Conservation (phyloP, 805 yeast species). For the Hanseniaspora mollemarum region DNA sequence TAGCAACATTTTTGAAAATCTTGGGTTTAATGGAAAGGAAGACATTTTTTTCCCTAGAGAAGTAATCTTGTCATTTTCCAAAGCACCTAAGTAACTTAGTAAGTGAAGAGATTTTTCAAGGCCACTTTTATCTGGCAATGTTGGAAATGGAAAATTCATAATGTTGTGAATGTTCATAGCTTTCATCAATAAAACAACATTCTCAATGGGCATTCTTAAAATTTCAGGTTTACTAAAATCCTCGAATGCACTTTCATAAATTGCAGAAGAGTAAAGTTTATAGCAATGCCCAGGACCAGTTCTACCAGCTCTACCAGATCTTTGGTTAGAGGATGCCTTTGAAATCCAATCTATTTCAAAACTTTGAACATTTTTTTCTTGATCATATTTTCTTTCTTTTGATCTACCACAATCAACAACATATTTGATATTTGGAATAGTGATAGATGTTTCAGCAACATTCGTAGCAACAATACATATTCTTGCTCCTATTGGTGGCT, state of each 20-base stretch:
- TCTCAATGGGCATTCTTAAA: constrained; percentile 88
- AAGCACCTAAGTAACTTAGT: constrained; percentile 66
- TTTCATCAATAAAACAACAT: constrained; percentile 91
- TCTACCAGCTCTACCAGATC: constrained; percentile 96
- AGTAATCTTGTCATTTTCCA: constrained; percentile 50
- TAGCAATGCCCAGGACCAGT: constrained; percentile 98
- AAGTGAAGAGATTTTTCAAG: constrained; percentile 56
- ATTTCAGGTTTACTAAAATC: constrained; percentile 86
- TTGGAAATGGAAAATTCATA: constrained; percentile 88
- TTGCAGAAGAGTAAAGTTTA: constrained; percentile 83
- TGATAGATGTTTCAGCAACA: constrained; percentile 93
- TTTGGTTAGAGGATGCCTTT: constrained; percentile 89
- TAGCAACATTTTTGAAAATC: constrained; percentile 80
- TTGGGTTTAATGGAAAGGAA: constrained; percentile 81
- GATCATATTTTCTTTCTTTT: constrained; percentile 74
- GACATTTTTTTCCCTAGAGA: constrained; percentile 78
- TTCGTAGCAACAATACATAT: constrained; percentile 91
- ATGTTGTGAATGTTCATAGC: constrained; percentile 91
- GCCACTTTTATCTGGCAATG: constrained; percentile 63
- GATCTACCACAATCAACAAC: constrained; percentile 93
- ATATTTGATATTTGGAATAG: constrained; percentile 89
- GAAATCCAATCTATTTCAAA: constrained; percentile 86
- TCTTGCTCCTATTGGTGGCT: constrained; percentile 76
- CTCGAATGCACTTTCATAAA: constrained; percentile 72
- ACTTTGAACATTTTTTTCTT: constrained; percentile 81